Conservation (phyloP, 108 stramenopile species). For the Pelagomonas calceolata region DNA sequence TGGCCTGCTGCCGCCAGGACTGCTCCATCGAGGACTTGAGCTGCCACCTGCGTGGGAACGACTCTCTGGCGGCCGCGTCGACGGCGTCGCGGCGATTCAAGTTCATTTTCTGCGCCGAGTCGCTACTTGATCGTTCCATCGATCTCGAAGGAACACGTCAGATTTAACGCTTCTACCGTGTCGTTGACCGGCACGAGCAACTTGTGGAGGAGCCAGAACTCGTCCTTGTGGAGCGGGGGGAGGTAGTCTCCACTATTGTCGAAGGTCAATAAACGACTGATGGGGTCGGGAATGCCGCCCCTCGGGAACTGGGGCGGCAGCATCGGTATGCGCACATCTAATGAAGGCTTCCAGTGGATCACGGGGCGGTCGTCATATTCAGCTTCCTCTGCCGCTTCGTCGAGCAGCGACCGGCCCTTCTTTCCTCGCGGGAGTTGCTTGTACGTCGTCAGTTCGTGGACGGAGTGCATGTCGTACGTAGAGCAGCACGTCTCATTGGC, state of each 20-base stretch:
- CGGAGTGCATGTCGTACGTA: no score
- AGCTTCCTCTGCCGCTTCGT: neutral
- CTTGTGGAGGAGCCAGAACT: slow-evolving; percentile 58
- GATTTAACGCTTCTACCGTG: slow-evolving; percentile 30
- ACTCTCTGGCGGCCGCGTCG: no score
- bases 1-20: slow-evolving; percentile 37
- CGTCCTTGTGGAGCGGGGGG: slow-evolving; percentile 51
- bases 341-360: neutral
- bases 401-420: neutral
- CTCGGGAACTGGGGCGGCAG: neutral
- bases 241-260: slow-evolving; percentile 25
- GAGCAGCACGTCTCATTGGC: neutral
- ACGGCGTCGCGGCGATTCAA: no score
- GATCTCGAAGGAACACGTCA: slow-evolving; percentile 37
- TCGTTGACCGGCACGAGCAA: slow-evolving; percentile 49
- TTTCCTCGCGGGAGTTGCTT: neutral
- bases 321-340: neutral
- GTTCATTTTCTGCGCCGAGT: slow-evolving; percentile 2
- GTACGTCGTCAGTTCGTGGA: neutral
- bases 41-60: slow-evolving; percentile 40
- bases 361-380: neutral
- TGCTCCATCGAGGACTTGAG: slow-evolving; percentile 49
- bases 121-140: slow-evolving; percentile 20
- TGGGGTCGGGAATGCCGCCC: slow-evolving; percentile 3
- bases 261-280: neutral